Conservation (phyloP, 139 green algal genomes). For the Coelastrella sp. region DNA sequence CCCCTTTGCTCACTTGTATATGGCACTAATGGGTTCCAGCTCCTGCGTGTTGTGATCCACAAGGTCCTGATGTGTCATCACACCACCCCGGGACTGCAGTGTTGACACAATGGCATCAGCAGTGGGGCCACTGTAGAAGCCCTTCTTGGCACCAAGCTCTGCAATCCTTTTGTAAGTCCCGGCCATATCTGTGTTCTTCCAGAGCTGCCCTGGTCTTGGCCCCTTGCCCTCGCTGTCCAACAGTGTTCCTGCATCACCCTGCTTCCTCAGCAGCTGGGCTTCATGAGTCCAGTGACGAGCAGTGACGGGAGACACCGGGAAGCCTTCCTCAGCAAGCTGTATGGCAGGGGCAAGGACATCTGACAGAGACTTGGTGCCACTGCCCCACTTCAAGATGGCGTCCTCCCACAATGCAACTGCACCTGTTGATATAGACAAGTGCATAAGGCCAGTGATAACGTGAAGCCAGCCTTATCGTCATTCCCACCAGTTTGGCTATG, state of each 20-base stretch:
- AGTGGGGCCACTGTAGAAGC: slow-evolving; percentile 75
- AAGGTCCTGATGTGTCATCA: slow-evolving; percentile 71
- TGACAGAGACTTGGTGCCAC: neutral
- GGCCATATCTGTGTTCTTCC: slow-evolving; percentile 63
- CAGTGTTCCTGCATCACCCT: slow-evolving; percentile 40
- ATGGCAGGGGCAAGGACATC: slow-evolving; percentile 78
- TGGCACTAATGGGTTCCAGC: slow-evolving; percentile 64
- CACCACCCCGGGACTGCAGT: slow-evolving; percentile 59
- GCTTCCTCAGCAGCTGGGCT: slow-evolving; percentile 35
- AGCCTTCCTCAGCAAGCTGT: slow-evolving; percentile 74
- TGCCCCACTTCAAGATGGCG: slow-evolving; percentile 62
- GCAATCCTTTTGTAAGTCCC: slow-evolving; percentile 57
- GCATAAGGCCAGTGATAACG: neutral
- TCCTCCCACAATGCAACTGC: slow-evolving; percentile 67
- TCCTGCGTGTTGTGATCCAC: slow-evolving; percentile 54
- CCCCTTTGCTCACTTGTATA: slow-evolving; percentile 54
- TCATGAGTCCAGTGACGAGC: slow-evolving; percentile 59
- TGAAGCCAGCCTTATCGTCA: no score
- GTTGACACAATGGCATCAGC: slow-evolving; percentile 73
- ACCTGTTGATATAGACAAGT: slow-evolving; percentile 3
- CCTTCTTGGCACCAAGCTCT: slow-evolving; percentile 52
- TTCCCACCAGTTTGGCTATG: no score
- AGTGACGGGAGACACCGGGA: slow-evolving; percentile 71
- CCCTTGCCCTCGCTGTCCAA: slow-evolving; percentile 52
- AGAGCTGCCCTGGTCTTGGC: slow-evolving; percentile 67